Evolutionary conservation across 352 stramenopile genomes (phyloP).

Genomic region (Globisporangium sylvaticum): DNA sequence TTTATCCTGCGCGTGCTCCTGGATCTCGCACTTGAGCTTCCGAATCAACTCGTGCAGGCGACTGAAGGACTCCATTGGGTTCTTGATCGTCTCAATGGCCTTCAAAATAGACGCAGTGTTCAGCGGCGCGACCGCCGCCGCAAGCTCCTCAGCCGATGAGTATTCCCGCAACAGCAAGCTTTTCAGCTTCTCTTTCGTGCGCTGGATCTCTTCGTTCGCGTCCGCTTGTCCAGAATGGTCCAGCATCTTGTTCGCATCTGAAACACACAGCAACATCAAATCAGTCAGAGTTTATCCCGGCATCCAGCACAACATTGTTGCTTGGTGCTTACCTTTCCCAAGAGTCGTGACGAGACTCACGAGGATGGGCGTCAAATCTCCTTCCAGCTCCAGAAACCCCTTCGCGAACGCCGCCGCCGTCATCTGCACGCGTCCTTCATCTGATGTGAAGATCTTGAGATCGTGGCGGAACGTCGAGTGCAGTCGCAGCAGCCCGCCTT

Average conservation of each 20-base stretch:
- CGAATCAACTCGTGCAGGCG: conserved; percentile 75
- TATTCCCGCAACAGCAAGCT: conserved; percentile 87
- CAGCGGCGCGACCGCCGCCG: conserved; percentile 58
- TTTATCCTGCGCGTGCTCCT: conserved; percentile 63
- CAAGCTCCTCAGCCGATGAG: conserved; percentile 57
- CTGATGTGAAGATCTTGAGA: conserved; percentile 99
- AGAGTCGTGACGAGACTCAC: conserved; percentile 92
- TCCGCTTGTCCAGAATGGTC: conserved; percentile 98
- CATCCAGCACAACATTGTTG: no score
- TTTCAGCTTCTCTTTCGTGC: conserved; percentile 87
- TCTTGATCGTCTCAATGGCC: conserved; percentile 78
- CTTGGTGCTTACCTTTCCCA: no score
- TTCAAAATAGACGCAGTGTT: conserved; percentile 75
- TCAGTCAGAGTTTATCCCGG: neutral
- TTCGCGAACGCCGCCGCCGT: conserved; percentile 99
- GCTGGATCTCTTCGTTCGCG: conserved; percentile 90
- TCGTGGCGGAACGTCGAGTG: conserved; percentile 99
- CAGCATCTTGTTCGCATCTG: conserved; percentile 95
- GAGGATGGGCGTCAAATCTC: conserved; percentile 98
- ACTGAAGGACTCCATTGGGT: conserved; percentile 68
- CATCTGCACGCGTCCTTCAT: conserved; percentile 99
- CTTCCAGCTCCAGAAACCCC: conserved; percentile 98
- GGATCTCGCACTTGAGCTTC: conserved; percentile 74
- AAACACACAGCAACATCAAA: neutral
- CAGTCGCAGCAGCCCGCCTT: conserved; percentile 94